Evolutionary conservation across 2,329 filamentous ascomycete genomes (phyloP).

Genomic region (Calonectria montana): DNA sequence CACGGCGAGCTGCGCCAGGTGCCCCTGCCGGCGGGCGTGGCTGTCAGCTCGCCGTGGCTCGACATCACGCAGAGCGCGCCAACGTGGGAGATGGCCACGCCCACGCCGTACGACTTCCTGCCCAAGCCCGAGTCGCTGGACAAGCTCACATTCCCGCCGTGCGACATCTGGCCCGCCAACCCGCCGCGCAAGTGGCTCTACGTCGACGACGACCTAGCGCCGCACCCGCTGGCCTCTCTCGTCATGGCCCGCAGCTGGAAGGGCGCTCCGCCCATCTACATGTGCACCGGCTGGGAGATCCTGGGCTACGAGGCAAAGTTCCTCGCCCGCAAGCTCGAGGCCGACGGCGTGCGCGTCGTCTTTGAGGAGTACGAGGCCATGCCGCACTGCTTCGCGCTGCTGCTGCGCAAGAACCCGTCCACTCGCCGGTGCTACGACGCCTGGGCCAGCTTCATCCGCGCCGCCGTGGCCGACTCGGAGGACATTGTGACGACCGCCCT

Average conservation of each 20-base stretch:
- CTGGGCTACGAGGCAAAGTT: slow-evolving; percentile 75
- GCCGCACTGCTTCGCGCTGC: slow-evolving; percentile 78
- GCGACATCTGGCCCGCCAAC: slow-evolving; percentile 67
- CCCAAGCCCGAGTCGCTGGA: slow-evolving; percentile 58
- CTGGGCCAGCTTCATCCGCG: slow-evolving; percentile 67
- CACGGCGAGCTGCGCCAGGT: slow-evolving; percentile 68
- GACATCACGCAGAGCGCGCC: slow-evolving; percentile 72
- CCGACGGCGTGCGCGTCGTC: slow-evolving; percentile 69
- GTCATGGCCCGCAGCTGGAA: slow-evolving; percentile 70
- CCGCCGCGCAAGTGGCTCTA: slow-evolving; percentile 67
- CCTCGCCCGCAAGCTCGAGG: slow-evolving; percentile 65
- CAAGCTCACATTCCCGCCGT: slow-evolving; percentile 50
- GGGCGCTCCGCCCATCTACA: slow-evolving; percentile 72
- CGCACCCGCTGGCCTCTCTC: slow-evolving; percentile 77
- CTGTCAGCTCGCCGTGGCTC: slow-evolving; percentile 75
- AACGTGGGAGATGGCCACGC: slow-evolving; percentile 41
- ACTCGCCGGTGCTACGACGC: slow-evolving; percentile 64
- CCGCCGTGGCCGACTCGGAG: slow-evolving; percentile 50
- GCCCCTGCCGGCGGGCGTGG: slow-evolving; percentile 74
- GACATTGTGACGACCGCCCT: slow-evolving; percentile 55
- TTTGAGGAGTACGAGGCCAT: slow-evolving; percentile 83
- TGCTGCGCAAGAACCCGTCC: slow-evolving; percentile 61
- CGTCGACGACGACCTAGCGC: slow-evolving; percentile 62
- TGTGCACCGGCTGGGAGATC: slow-evolving; percentile 78
- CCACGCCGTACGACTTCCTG: slow-evolving; percentile 54